These are phyloP conservation scores for Pecoramyces ruminantium DNA, from an alignment of 192 early-diverging fungal genomes.

Conservation along the genomic window DNA sequence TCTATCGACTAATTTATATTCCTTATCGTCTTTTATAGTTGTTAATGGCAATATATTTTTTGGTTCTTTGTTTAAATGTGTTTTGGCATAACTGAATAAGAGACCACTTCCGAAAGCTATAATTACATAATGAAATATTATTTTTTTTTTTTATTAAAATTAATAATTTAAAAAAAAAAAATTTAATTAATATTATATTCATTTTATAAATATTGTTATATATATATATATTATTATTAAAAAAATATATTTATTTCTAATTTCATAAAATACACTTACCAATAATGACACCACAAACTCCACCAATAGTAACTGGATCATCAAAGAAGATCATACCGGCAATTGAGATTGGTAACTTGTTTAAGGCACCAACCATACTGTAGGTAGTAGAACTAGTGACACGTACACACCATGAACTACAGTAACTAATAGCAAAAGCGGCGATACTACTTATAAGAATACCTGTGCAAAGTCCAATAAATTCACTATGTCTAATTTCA, in stretches of 20 bases:
- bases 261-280: no score
- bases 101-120: background rate
- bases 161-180: no score
- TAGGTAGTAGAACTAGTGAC: slow-evolving; percentile 65
- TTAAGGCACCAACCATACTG: slow-evolving; percentile 96
- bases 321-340: slow-evolving; percentile 91
- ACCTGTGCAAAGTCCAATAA: slow-evolving; percentile 12
- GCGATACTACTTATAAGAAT: slow-evolving; percentile 5
- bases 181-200: no score
- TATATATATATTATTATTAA: no score
- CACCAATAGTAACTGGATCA: slow-evolving; percentile 63
- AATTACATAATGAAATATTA: no score
- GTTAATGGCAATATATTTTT: no score
- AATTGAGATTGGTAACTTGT: slow-evolving; percentile 90
- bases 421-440: slow-evolving; percentile 9
- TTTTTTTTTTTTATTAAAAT: no score
- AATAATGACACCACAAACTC: slow-evolving; percentile 70
- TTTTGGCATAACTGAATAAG: background rate
- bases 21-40: no score
- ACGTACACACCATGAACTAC: slow-evolving; percentile 65
- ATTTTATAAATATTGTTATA: no score
- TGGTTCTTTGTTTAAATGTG: slow-evolving; percentile 57
- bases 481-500: slow-evolving; percentile 2
- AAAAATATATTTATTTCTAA: no score
- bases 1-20: no score